Conservation (phyloP, 495 filamentous ascomycete species). For the Gamarada debralockiae region DNA sequence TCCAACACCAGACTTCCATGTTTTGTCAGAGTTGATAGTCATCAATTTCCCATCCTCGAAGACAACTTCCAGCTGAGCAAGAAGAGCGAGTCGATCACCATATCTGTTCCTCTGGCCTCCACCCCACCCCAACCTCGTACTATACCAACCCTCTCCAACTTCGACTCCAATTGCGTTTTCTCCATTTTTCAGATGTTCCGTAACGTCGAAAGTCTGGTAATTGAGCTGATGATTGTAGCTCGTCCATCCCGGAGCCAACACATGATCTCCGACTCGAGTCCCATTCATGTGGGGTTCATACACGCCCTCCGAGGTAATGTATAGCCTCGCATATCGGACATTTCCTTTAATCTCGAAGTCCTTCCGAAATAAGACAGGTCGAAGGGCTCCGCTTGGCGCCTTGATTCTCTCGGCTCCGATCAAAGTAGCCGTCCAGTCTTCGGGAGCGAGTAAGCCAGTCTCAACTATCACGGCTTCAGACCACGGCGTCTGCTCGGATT, state of each 20-base stretch:
- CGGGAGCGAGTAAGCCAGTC: slow-evolving; percentile 30
- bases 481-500: slow-evolving; percentile 27
- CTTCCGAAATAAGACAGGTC: slow-evolving; percentile 17
- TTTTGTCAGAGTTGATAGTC: slow-evolving; percentile 35
- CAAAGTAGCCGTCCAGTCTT: slow-evolving; percentile 39
- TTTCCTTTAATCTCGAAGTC: slow-evolving; percentile 2
- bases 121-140: slow-evolving; percentile 34
- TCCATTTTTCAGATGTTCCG: slow-evolving; percentile 28
- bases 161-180: slow-evolving; percentile 44
- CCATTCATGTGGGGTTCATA: slow-evolving; percentile 50
- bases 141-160: slow-evolving; percentile 54
- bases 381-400: slow-evolving; percentile 22
- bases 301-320: slow-evolving; percentile 48
- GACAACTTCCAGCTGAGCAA: slow-evolving; percentile 41
- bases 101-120: slow-evolving; percentile 29
- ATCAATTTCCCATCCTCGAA: slow-evolving; percentile 23
- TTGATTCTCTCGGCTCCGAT: slow-evolving; percentile 30
- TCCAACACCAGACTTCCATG: slow-evolving; percentile 38
- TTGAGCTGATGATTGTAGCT: slow-evolving; percentile 45
- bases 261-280: slow-evolving; percentile 38
- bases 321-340: slow-evolving; percentile 33
- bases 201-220: slow-evolving; percentile 50
- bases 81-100: slow-evolving; percentile 40
- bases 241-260: slow-evolving; percentile 50
- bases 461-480: slow-evolving; percentile 33